Conservation (phyloP, 192 early-diverging fungal species). For the Dissophora globulifera region DNA sequence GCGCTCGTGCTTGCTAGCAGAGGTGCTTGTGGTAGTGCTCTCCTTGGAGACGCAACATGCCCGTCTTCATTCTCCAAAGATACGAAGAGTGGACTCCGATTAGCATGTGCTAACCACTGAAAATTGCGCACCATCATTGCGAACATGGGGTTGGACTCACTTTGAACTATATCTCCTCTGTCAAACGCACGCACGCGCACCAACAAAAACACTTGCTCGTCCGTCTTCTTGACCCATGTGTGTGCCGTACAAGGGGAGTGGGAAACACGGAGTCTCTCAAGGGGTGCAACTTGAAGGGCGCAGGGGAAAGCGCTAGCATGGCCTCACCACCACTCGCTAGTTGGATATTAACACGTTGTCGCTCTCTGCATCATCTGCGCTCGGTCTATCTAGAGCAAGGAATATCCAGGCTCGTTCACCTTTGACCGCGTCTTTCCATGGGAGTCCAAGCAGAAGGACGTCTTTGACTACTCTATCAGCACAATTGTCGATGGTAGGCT, state of each 20-base stretch:
- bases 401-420: slow-evolving; percentile 81
- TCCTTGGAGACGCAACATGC: too few relatives aligned
- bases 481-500: slow-evolving; percentile 90
- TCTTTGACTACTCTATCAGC: slow-evolving; percentile 92
- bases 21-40: too few relatives aligned
- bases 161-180: slow-evolving; percentile 11
- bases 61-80: too few relatives aligned
- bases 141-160: slow-evolving; percentile 5
- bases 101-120: slow-evolving; percentile 31
- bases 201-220: too few relatives aligned
- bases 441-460: slow-evolving; percentile 81
- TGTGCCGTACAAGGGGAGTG: slow-evolving; percentile 2
- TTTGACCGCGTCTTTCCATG: slow-evolving; percentile 95
- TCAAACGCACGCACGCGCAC: slow-evolving; percentile 1
- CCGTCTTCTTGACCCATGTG: too few relatives aligned
- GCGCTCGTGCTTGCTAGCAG: too few relatives aligned
- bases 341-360: too few relatives aligned
- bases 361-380: too few relatives aligned
- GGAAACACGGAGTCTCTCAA: slow-evolving; percentile 11
- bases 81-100: too few relatives aligned
- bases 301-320: neutral
- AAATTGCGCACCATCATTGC: slow-evolving; percentile 4
- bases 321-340: neutral
- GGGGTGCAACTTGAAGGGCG: too few relatives aligned
- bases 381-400: slow-evolving; percentile 53